These are phyloP conservation scores for Aspergillus saccharolyticus DNA, from an alignment of 495 filamentous ascomycete genomes.

Conservation along the genomic window DNA sequence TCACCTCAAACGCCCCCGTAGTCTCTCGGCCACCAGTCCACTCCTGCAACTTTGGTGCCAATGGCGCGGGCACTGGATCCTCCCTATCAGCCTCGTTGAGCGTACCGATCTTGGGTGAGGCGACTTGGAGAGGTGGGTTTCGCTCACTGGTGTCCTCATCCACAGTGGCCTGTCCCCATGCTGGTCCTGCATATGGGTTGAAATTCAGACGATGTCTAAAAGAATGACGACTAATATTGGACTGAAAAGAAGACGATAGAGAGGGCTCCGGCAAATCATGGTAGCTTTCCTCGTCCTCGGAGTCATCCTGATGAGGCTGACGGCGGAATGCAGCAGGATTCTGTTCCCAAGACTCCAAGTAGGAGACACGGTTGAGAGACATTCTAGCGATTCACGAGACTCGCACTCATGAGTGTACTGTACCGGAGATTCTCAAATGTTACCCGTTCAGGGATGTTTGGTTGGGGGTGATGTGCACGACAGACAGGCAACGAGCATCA, in stretches of 20 bases:
- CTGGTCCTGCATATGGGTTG: conserved; percentile 41
- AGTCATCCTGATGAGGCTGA: conserved; percentile 17
- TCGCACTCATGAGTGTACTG: too few relatives aligned
- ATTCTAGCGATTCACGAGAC: too few relatives aligned
- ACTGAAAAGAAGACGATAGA: conserved; percentile 40
- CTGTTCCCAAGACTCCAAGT: conserved; percentile 42
- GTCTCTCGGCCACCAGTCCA: conserved; percentile 29
- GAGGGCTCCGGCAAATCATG: conserved; percentile 35
- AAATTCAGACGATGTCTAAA: conserved; percentile 35
- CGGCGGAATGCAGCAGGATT: conserved; percentile 33
- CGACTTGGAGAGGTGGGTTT: conserved; percentile 19
- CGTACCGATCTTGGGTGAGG: conserved; percentile 24
- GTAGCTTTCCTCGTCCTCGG: conserved; percentile 29
- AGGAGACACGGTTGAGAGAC: conserved; percentile 24
- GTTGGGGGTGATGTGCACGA: neutral
- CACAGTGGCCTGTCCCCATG: conserved; percentile 32
- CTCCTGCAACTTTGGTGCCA: conserved; percentile 3
- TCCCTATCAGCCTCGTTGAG: conserved; percentile 6
- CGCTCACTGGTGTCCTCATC: conserved; percentile 29
- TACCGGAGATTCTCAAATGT: too few relatives aligned
- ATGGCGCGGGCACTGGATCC: conserved; percentile 7
- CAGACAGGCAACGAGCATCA: too few relatives aligned
- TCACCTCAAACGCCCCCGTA: conserved; percentile 66
- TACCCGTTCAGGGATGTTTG: neutral
- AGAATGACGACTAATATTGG: conserved; percentile 25